phyloP scores from a whole-genome alignment of 2,329 filamentous ascomycete species.

The Arthroderma uncinatum region DNA sequence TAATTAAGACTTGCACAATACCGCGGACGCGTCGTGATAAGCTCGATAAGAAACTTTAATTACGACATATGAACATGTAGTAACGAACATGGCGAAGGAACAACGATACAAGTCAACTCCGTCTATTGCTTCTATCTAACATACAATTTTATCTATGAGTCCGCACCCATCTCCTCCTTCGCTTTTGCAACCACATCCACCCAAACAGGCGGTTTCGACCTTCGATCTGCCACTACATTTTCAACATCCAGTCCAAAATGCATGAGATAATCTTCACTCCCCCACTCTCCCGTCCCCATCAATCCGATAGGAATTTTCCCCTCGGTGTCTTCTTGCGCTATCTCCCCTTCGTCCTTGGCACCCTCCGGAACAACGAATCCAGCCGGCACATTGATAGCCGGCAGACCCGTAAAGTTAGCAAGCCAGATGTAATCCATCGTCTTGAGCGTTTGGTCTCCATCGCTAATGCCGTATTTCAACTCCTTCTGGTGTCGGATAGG shows the following conservation, averaged over 20 bases:
- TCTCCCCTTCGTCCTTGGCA: constrained; percentile 17
- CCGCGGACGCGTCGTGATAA: neutral
- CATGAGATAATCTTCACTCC: constrained; percentile 40
- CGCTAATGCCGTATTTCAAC: constrained; percentile 47
- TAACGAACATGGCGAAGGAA: no score
- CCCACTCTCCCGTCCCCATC: constrained; percentile 49
- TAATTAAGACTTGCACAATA: neutral
- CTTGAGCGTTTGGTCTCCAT: constrained; percentile 55
- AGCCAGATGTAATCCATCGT: constrained; percentile 72
- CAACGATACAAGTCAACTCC: no score
- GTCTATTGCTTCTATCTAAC: no score
- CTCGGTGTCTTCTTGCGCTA: constrained; percentile 21
- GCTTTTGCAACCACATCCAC: constrained; percentile 37
- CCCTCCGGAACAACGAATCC: constrained; percentile 46
- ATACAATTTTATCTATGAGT: neutral
- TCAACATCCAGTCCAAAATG: constrained; percentile 42
- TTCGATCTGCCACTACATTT: constrained; percentile 28
- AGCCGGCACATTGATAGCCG: constrained; percentile 57
- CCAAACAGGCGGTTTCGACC: constrained; percentile 32
- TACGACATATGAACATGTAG: no score
- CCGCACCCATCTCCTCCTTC: constrained; percentile 15
- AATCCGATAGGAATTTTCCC: constrained; percentile 43
- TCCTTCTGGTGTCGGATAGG: constrained; percentile 49
- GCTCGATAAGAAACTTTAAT: neutral
- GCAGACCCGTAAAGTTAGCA: constrained; percentile 63